Evolutionary conservation across 2,329 filamentous ascomycete genomes (phyloP).

Genomic region (Diaporthe humulicola): DNA sequence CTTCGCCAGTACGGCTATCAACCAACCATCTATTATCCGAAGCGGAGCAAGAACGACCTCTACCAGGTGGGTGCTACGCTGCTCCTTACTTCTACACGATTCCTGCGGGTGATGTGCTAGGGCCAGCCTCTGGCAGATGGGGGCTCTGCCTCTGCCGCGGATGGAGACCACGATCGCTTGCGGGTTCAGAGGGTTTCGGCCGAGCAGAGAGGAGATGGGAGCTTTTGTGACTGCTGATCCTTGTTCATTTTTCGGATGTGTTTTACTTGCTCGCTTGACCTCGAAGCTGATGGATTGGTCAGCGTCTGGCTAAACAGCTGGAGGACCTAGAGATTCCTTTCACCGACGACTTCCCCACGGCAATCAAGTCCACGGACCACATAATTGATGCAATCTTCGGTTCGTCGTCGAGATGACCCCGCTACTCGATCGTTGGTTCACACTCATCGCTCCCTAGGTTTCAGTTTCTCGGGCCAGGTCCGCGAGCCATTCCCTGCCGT

Average conservation of each 20-base stretch:
- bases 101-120: neutral
- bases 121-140: neutral
- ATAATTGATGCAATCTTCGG: conserved; percentile 95
- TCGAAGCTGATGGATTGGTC: conserved; percentile 49
- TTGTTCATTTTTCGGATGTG: conserved; percentile 36
- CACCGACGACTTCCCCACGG: conserved; percentile 80
- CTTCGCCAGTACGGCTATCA: conserved; percentile 92
- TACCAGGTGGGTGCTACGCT: conserved; percentile 74
- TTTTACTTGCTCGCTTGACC: conserved; percentile 39
- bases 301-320: conserved; percentile 88
- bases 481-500: conserved; percentile 91
- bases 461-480: conserved; percentile 92
- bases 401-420: conserved; percentile 52
- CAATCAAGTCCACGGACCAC: conserved; percentile 79
- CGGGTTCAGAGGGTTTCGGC: neutral
- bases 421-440: conserved; percentile 4
- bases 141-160: neutral
- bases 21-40: conserved; percentile 92
- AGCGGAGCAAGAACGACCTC: conserved; percentile 89
- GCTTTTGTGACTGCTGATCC: conserved; percentile 11
- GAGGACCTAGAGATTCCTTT: conserved; percentile 87
- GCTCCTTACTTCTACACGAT: neutral
- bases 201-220: neutral
- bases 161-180: neutral
- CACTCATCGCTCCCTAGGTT: conserved; percentile 65